Evolutionary conservation across 495 filamentous ascomycete genomes (phyloP).

Genomic region (Xylaria flabelliformis): DNA sequence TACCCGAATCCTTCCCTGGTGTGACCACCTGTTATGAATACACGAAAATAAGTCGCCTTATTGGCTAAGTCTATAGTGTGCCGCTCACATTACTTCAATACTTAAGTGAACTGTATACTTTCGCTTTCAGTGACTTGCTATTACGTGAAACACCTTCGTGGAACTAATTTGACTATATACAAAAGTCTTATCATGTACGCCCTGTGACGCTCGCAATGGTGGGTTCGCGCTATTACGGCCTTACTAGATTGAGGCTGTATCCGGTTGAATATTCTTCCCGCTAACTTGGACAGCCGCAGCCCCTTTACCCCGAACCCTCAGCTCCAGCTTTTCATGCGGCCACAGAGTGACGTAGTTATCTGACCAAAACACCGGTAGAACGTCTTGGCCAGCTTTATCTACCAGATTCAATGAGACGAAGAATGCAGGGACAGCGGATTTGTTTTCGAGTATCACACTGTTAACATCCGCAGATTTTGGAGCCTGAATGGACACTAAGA

Average conservation of each 20-base stretch:
- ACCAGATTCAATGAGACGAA: conserved; percentile 60
- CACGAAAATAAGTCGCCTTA: no score
- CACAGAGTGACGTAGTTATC: conserved; percentile 70
- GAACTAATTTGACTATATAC: no score
- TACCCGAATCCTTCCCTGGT: no score
- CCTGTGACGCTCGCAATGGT: no score
- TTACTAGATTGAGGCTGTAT: neutral
- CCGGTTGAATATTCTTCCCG: conserved; percentile 38
- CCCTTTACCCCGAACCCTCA: conserved; percentile 35
- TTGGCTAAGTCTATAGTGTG: no score
- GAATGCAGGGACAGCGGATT: conserved; percentile 59
- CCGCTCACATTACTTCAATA: no score
- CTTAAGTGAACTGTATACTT: no score
- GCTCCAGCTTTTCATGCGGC: conserved; percentile 58
- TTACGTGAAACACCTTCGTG: no score
- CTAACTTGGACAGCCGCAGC: conserved; percentile 35
- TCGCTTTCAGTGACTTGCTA: no score
- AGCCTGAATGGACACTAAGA: conserved; percentile 40
- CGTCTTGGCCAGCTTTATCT: conserved; percentile 48
- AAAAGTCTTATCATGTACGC: no score
- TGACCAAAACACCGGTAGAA: conserved; percentile 62
- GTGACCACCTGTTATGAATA: no score
- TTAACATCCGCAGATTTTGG: neutral
- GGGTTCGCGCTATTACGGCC: no score
- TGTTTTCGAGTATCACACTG: conserved; percentile 58